Percentiles rank a stretch among this genome's conserved stretches.
Evolutionary conservation across 371 early-diverging fungal genomes (phyloP).

Genomic region (Circinella minor): DNA sequence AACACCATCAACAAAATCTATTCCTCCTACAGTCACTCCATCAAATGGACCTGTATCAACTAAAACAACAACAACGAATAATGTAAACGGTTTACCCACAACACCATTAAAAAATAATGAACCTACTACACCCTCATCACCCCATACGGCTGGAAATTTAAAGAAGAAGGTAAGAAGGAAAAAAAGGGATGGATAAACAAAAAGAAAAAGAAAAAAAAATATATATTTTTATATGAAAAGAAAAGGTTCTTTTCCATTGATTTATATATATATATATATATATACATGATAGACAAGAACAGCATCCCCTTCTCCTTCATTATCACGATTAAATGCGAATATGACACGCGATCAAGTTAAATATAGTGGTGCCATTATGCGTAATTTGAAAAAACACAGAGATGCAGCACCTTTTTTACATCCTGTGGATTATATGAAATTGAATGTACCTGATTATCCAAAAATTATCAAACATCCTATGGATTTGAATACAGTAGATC

Average conservation of each 20-base stretch:
- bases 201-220: too few relatives aligned
- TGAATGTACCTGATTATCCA: constrained; percentile 95
- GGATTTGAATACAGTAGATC: constrained; percentile 95
- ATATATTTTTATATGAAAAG: too few relatives aligned
- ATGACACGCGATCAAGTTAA: constrained; percentile 84
- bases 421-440: constrained; percentile 93
- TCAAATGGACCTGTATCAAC: too few relatives aligned
- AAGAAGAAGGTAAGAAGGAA: constrained; percentile 11
- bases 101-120: constrained; percentile 11
- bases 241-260: neutral
- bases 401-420: constrained; percentile 82
- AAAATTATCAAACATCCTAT: constrained; percentile 95
- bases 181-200: too few relatives aligned
- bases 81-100: neutral
- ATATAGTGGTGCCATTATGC: constrained; percentile 77
- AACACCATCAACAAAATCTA: neutral
- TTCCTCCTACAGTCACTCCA: too few relatives aligned
- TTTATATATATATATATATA: neutral
- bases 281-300: constrained; percentile 7
- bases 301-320: constrained; percentile 31
- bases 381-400: constrained; percentile 74
- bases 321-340: constrained; percentile 32
- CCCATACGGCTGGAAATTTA: constrained; percentile 9
- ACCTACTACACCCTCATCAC: constrained; percentile 18
- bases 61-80: neutral